Conservation (phyloP, 1,284 basidiomycete species). For the Leccinum ponderosum region DNA sequence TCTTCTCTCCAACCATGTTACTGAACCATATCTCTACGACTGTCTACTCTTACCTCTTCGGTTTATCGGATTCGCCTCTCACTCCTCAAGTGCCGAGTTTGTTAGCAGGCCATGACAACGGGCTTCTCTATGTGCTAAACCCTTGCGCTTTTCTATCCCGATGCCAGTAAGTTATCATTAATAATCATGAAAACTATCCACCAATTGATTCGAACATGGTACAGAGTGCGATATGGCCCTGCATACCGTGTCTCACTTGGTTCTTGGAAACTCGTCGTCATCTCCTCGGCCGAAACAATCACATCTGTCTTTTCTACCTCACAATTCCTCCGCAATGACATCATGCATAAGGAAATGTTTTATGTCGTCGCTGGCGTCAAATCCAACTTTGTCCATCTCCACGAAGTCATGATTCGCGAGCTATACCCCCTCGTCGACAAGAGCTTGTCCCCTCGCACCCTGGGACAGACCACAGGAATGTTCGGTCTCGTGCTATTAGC, state of each 20-base stretch:
- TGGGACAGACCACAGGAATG: slow-evolving; percentile 11
- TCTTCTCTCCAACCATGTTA: neutral
- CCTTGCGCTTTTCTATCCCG: slow-evolving; percentile 18
- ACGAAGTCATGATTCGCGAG: slow-evolving; percentile 15
- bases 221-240: slow-evolving; percentile 16
- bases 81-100: neutral
- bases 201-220: neutral
- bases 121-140: slow-evolving; percentile 16
- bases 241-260: slow-evolving; percentile 21
- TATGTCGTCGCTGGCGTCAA: slow-evolving; percentile 16
- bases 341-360: slow-evolving; percentile 17
- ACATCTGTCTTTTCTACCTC: slow-evolving; percentile 3
- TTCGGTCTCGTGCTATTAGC: slow-evolving; percentile 17
- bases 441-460: slow-evolving; percentile 15
- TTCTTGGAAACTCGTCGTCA: slow-evolving; percentile 12
- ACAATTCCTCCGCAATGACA: slow-evolving; percentile 12
- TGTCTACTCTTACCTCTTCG: neutral
- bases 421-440: slow-evolving; percentile 26
- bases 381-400: slow-evolving; percentile 8
- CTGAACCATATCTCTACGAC: neutral
- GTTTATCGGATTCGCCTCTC: neutral
- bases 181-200: neutral
- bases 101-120: slow-evolving; percentile 18
- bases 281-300: slow-evolving; percentile 12
- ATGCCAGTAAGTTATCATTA: slow-evolving; percentile 24